phyloP scores from a whole-genome alignment of 2,329 filamentous ascomycete species.

The Exophiala oligosperma region DNA sequence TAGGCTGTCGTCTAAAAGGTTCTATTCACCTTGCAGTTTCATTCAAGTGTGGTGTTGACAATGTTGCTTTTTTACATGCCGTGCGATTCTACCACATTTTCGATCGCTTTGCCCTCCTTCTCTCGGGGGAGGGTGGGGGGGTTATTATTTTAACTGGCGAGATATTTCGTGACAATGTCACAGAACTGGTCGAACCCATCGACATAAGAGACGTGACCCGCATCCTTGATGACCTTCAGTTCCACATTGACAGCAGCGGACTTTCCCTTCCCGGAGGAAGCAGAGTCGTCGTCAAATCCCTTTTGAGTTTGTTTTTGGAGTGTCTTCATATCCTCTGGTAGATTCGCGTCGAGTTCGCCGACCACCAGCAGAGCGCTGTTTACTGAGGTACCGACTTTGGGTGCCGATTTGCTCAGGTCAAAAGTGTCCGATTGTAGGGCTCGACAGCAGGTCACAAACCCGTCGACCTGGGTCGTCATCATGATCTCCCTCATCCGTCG shows the following conservation, averaged over 20 bases:
- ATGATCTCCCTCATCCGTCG: background rate
- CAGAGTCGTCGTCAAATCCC: background rate
- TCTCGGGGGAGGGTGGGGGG: too few species aligned
- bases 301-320: background rate
- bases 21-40: too few species aligned
- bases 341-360: slow-evolving; percentile 2
- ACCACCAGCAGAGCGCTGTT: background rate
- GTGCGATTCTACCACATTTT: too few species aligned
- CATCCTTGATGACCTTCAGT: background rate
- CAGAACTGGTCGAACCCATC: slow-evolving; percentile 2
- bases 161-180: background rate
- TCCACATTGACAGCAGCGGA: background rate
- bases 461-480: background rate
- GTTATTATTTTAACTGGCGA: background rate
- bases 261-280: background rate
- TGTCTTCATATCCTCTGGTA: background rate
- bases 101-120: too few species aligned
- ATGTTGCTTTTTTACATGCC: too few species aligned
- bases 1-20: too few species aligned
- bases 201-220: slow-evolving; percentile 3
- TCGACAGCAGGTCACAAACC: slow-evolving; percentile 4
- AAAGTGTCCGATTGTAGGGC: background rate
- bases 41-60: too few species aligned
- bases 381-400: background rate
- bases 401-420: background rate